Evolutionary conservation across 192 early-diverging fungal species (phyloP), one percentile per base, ranked within the genome.

Genomic region (Kickxella alabastrina): DNA sequence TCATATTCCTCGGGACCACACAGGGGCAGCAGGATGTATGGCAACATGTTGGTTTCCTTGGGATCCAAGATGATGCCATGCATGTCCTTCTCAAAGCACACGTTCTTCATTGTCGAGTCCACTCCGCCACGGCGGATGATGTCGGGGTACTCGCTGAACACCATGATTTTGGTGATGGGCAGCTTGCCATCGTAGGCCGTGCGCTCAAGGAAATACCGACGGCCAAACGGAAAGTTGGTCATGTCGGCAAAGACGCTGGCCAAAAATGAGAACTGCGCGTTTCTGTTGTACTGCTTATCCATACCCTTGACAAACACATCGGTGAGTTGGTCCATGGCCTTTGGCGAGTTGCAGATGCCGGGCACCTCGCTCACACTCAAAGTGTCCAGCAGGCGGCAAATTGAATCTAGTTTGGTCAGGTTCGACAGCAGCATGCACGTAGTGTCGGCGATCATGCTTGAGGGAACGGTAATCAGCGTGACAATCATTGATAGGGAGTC

Each of bases 181-280:
- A 87, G 64, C 32, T 83, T 59, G 12, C 66, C 80, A 42, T 91
- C 86, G 42, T 86, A 78, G 2, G 63, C 55, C 1, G 88, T 79
- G 42, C 76, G 77, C 18, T 70, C 70, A 8, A 95, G 69, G 59
- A 91, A 90, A 34, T 76, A 83, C 0, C 77, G 78, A 19, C 95
- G 82, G 25, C 89, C 89, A 28, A 64, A 75, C 35, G 76, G 75
- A 43, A 82, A 52, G 77, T 85, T 77, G 3, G 91, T 83, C 23
- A 95, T 59, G 37, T 95, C 92, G 13, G 91, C 91, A 79, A 98
- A 95, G 10, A 97, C 93, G 32, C 89, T 91, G 22, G 88, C 87
- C 56, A 98, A 80, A 49, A 92, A 95, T 35, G 90, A 71, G 57
- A 75, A 96, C 21, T 82, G 79, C 23, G 92, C 92, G 32, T 83